Base-by-base conservation (phyloP, 192 early-diverging fungal species). In the Nowakowskiella sp. region DNA sequence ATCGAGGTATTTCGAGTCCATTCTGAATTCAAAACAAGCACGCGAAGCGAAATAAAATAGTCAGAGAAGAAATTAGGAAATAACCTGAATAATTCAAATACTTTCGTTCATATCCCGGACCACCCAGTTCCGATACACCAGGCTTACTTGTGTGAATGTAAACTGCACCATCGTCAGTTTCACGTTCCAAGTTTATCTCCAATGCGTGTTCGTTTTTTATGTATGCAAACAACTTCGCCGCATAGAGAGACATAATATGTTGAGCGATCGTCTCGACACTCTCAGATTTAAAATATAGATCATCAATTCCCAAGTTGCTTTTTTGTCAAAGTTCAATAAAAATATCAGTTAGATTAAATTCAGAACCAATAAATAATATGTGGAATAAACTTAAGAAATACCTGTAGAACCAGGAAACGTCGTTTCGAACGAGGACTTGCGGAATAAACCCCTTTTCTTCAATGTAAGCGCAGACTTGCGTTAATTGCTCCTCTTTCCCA, bases 201-300 rank as follows among this genome's bases (percentile, higher is more conserved):
- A 90, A 68, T 2, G 58, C 76, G 27, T 74, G 73, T 61, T 94
- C 82, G 69, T 88, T 84, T 67, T 85, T 89, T 74, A 90, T 94
- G 70, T 78, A 89, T 49, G 89, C 86, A 16, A 85, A 80, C 59
- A 98, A 87, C 76, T 96, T 91, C 9, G 94, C 87, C 60, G 87
- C 94, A 59, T 98, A 98, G 16, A 98, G 77, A 23, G 92, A 83
- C 68, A 93, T 86, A 66, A 98, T 93, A 76, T 95, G 92, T 61
- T 89, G 83, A 39, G 88, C 90, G 53, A 98, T 90, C 29, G 87
- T 86, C 47, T 91, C 88, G 29, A 91, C 83, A 26, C 73, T 74
- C 79, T 98, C 92, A 36, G 85, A 73, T 67, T 86, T 82, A 73
- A 98, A 98, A 80, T 98, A 98, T 78, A 90, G 86, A 80, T 98